Conservation (phyloP, 1,284 basidiomycete species). For the Heterobasidion occidentale region DNA sequence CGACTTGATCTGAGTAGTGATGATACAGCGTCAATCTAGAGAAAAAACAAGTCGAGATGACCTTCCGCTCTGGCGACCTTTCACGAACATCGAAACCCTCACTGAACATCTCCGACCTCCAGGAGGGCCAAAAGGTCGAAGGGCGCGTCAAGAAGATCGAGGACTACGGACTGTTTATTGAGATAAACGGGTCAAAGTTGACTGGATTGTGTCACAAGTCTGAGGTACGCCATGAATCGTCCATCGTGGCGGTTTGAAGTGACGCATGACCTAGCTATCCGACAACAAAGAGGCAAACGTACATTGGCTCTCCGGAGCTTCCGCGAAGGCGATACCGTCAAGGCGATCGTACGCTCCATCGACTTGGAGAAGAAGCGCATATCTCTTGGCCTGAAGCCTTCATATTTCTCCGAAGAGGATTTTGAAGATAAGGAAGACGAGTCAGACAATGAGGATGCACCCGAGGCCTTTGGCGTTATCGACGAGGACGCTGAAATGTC, state of each 20-base stretch:
- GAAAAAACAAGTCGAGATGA: constrained; percentile 80
- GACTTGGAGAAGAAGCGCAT: constrained; percentile 74
- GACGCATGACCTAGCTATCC: constrained; percentile 47
- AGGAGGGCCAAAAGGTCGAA: constrained; percentile 69
- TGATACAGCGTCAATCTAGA: constrained; percentile 54
- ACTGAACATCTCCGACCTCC: constrained; percentile 50
- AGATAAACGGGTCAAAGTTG: constrained; percentile 77
- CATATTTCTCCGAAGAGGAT: constrained; percentile 66
- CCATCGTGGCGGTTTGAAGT: background rate
- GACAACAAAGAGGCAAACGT: constrained; percentile 82
- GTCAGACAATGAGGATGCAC: constrained; percentile 23
- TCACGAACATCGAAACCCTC: constrained; percentile 33
- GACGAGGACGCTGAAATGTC: constrained; percentile 21
- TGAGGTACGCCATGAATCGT: constrained; percentile 42
- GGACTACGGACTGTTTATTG: constrained; percentile 88
- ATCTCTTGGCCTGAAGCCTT: constrained; percentile 86
- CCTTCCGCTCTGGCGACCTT: constrained; percentile 61
- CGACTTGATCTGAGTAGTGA: constrained; percentile 9
- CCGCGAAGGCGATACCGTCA: constrained; percentile 82
- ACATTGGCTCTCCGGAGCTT: constrained; percentile 75
- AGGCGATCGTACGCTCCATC: constrained; percentile 70
- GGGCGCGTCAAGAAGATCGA: constrained; percentile 75
- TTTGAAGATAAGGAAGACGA: constrained; percentile 27
- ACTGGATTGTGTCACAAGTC: constrained; percentile 94
- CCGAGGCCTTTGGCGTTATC: constrained; percentile 21